Evolutionary conservation across 352 stramenopile genomes (phyloP).

Genomic region (Pythium aphanidermatum): DNA sequence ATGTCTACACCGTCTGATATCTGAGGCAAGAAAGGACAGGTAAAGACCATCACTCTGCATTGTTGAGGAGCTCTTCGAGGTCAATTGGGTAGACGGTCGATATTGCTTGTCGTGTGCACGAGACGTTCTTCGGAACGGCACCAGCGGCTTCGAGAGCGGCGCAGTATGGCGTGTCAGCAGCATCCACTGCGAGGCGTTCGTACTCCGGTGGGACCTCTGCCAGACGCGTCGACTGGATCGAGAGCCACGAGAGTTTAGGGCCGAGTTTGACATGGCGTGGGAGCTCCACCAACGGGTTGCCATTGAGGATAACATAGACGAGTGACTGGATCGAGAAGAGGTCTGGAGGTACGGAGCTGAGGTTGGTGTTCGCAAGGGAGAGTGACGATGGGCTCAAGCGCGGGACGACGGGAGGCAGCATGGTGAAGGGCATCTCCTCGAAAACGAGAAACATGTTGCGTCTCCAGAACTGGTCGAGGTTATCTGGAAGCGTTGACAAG

Average conservation of each 20-base stretch:
- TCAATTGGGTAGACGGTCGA: slow-evolving; percentile 13
- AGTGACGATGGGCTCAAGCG: slow-evolving; percentile 15
- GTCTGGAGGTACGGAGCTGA: slow-evolving; percentile 4
- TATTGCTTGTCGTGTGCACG: not conserved
- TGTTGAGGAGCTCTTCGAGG: slow-evolving; percentile 14
- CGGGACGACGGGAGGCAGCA: slow-evolving; percentile 19
- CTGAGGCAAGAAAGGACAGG: too few species aligned
- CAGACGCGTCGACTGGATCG: slow-evolving; percentile 6
- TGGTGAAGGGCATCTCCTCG: slow-evolving; percentile 11
- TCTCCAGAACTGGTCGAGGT: slow-evolving; percentile 32
- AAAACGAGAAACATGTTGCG: slow-evolving; percentile 16
- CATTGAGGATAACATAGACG: slow-evolving; percentile 19
- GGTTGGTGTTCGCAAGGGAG: slow-evolving; percentile 14
- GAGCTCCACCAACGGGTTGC: slow-evolving; percentile 15
- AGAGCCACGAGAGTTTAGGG: slow-evolving; percentile 3
- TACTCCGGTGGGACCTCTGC: not conserved
- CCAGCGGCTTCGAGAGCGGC: not conserved
- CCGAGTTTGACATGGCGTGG: slow-evolving; percentile 2
- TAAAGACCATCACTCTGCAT: slow-evolving; percentile 8
- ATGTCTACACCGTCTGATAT: too few species aligned
- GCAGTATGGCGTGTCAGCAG: slow-evolving; percentile 5
- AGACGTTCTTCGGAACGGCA: not conserved
- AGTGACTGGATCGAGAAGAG: slow-evolving; percentile 9
- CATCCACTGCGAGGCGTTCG: not conserved
- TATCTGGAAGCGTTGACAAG: slow-evolving; percentile 22